These are phyloP conservation scores for Cladosporium sphaerospermum DNA, from an alignment of 2,329 filamentous ascomycete species.

Conservation along the genomic window DNA sequence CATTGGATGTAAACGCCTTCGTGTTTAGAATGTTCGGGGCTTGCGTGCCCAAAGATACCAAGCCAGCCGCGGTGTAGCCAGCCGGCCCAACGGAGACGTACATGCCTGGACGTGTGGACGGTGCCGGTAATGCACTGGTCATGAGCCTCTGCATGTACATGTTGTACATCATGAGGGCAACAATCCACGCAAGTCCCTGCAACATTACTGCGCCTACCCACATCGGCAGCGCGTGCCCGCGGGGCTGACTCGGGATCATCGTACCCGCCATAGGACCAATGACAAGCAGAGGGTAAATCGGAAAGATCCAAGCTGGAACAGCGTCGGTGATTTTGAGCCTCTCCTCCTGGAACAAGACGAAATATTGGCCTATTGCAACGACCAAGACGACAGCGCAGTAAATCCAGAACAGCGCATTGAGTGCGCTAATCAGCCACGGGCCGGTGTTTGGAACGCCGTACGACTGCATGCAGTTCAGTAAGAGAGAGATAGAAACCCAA, in stretches of 20 bases:
- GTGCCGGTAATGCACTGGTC: slow-evolving; percentile 38
- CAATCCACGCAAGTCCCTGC: slow-evolving; percentile 42
- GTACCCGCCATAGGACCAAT: slow-evolving; percentile 34
- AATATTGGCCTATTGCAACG: slow-evolving; percentile 54
- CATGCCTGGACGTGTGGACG: slow-evolving; percentile 40
- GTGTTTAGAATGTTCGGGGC: slow-evolving; percentile 5
- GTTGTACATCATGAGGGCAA: slow-evolving; percentile 40
- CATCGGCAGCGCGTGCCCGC: slow-evolving; percentile 33
- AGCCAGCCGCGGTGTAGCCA: slow-evolving; percentile 22
- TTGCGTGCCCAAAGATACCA: slow-evolving; percentile 20
- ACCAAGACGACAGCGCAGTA: slow-evolving; percentile 57
- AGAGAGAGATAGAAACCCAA: slow-evolving; percentile 27
- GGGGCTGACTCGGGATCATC: slow-evolving; percentile 28
- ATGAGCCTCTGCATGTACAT: slow-evolving; percentile 38
- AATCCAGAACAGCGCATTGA: slow-evolving; percentile 63
- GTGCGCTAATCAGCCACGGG: slow-evolving; percentile 49
- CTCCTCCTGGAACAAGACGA: slow-evolving; percentile 16
- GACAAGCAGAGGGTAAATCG: slow-evolving; percentile 32
- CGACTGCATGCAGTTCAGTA: slow-evolving; percentile 60
- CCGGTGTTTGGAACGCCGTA: slow-evolving; percentile 58
- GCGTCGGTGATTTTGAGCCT: slow-evolving; percentile 21
- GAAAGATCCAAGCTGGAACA: slow-evolving; percentile 29
- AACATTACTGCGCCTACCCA: slow-evolving; percentile 39
- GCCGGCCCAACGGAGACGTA: slow-evolving; percentile 47
- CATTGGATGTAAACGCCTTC: slow-evolving; percentile 10